Base-by-base conservation (phyloP, 148 eudicot species). In the Fagopyrum esculentum region DNA sequence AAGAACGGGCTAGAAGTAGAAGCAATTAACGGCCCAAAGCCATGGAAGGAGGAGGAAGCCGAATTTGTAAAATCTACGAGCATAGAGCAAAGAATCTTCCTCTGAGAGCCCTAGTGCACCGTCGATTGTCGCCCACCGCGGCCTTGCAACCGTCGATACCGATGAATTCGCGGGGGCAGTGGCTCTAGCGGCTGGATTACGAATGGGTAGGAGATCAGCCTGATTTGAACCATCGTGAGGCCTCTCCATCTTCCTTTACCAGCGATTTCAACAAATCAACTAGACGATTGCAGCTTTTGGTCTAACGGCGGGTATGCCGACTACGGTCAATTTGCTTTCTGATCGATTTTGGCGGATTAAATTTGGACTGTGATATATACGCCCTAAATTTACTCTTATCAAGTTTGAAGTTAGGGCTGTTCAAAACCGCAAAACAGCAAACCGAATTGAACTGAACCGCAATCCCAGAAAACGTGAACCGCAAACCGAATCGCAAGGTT, bases 1-100 rank as follows among this genome's bases (percentile, higher is more conserved):
- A 70, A 90, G 90, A 78, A 88, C 92, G 22, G 98, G 98, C 98
- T 97, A 94, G 80, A 91, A 94, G 75, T 88, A 92, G 90, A 85
- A 90, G 84, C 97, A 94, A 81, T 91, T 94, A 72, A 94, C 77
- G 2, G 89, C 98, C 98, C 98, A 94, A 50, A 94, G 87, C 75
- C 84, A 85, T 0, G 98, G 97, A 9, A 94, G 89, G 60, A 92
- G 75, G 8, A 90, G 73, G 82, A 94, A 94, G 0, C 98, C 98
- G 43, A 88, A 86, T 61, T 82, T 85, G 89, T 88, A 92, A 81
- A 91, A 94, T 5, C 87, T 80, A 1, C 98, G 86, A 5, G 97
- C 96, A 59, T 92, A 86, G 0, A 17, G 68, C 2, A 85, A 12
- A 0, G 97, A 87, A 6, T 91, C 92, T 61, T 87, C 86, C 63